Conservation (phyloP, 2,329 filamentous ascomycete species). For the Aspergillus sp. region DNA sequence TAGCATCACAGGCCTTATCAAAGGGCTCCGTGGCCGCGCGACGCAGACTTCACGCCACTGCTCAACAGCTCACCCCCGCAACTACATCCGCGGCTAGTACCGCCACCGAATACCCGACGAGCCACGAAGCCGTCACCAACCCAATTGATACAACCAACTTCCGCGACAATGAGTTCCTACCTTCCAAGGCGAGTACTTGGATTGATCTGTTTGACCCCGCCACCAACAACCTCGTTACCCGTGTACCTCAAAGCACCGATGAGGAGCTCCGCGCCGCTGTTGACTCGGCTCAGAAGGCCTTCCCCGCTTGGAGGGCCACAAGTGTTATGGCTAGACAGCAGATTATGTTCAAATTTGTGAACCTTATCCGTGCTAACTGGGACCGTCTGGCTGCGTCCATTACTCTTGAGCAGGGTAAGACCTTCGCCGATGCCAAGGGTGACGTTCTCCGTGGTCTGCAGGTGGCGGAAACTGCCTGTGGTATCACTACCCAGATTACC, state of each 20-base stretch:
- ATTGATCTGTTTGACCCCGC: conserved; percentile 65
- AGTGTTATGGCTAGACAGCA: conserved; percentile 62
- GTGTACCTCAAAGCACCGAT: conserved; percentile 65
- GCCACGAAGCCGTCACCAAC: conserved; percentile 55
- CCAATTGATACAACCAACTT: conserved; percentile 63
- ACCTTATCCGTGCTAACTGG: conserved; percentile 64
- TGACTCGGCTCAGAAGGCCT: conserved; percentile 62
- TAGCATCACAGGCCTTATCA: conserved; percentile 19
- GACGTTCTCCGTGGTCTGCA: conserved; percentile 66
- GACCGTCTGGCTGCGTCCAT: conserved; percentile 65
- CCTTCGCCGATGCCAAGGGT: conserved; percentile 65
- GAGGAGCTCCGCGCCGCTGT: conserved; percentile 63
- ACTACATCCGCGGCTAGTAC: conserved; percentile 51
- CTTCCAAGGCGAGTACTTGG: conserved; percentile 60
- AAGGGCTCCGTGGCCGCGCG: conserved; percentile 24
- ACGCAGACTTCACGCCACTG: conserved; percentile 53
- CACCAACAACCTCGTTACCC: conserved; percentile 66
- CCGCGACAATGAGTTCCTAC: conserved; percentile 62
- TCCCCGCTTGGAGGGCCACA: conserved; percentile 60
- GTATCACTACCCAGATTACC: conserved; percentile 65
- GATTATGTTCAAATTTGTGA: conserved; percentile 67
- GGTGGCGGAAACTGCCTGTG: conserved; percentile 66
- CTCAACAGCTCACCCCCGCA: conserved; percentile 50
- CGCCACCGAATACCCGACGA: conserved; percentile 56
- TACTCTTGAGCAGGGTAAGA: conserved; percentile 68